phyloP scores from a whole-genome alignment of 768 basidiomycete species.

The Tylopilus felleus region DNA sequence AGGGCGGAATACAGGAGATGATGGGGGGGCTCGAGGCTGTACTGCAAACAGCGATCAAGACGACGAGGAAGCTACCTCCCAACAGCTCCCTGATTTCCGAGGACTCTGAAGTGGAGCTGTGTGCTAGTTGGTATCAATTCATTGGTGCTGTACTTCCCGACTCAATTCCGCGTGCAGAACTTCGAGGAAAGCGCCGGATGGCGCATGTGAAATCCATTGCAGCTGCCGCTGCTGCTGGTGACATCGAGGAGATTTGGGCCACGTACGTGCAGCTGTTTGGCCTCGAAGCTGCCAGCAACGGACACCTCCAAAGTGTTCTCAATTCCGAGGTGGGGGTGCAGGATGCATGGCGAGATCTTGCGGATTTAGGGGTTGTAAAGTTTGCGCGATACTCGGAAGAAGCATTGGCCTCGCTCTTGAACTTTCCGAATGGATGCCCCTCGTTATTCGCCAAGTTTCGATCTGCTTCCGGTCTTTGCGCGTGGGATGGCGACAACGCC shows the following conservation, averaged over 20 bases:
- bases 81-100: background rate
- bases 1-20: conserved; percentile 7
- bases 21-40: background rate
- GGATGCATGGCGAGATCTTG: background rate
- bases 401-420: background rate
- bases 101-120: background rate
- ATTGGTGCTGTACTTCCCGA: no score
- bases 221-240: background rate
- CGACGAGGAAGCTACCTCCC: background rate
- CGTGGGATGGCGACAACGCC: background rate
- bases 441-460: conserved; percentile 1
- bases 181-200: background rate
- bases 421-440: background rate
- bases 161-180: background rate
- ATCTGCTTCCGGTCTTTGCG: background rate
- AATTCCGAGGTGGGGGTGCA: background rate
- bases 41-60: background rate
- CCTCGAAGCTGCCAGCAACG: background rate
- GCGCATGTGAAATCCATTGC: background rate
- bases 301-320: background rate
- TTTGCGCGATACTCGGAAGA: background rate
- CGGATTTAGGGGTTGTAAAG: conserved; percentile 3
- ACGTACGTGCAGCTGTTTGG: conserved; percentile 1
- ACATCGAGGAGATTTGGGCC: conserved; percentile 9
- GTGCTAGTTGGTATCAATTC: no score